Base-by-base conservation (phyloP, 2,329 filamentous ascomycete genomes). In the Aspergillus sp. region DNA sequence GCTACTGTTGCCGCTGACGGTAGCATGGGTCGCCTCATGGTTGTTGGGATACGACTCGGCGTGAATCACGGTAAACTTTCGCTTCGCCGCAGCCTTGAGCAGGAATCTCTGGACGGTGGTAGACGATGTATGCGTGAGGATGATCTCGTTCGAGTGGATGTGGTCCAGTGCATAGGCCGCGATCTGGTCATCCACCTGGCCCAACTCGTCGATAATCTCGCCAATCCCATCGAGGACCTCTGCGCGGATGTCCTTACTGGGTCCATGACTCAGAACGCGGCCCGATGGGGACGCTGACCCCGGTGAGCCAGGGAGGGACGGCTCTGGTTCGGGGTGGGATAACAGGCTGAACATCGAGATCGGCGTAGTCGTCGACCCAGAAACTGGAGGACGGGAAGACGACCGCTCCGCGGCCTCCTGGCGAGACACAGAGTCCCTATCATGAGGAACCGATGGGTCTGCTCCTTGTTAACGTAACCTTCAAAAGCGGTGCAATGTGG, bases 131-230 rank as follows among this genome's bases (percentile, higher is more conserved):
- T 94, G 81, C 6, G 88, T 88, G 40, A 98, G 75, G 41, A 98
- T 84, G 47, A 88, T 82, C 59, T 98, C 89, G 53, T 89, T 86
- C 1, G 85, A 83, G 55, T 93, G 85, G 43, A 98, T 93, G 58
- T 95, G 84, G 29, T 93, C 84, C 42, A 93, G 81, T 2, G 88
- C 84, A 43, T 86, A 82, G 14, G 78, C 77, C 2, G 89, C 84
- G 48, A 98, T 93, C 60, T 94, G 86, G 52, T 93, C 86, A 54
- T 95, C 91, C 5, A 86, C 86, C 53, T 89, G 82, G 44, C 82
- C 81, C 35, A 98, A 79, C 63, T 98, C 91, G 53, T 98, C 91
- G 58, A 93, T 83, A 39, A 98, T 86, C 58, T 98, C 91, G 49
- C 86, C 80, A 49, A 98, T 95, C 26, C 88, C 91, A 48, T 91